A percentile compares a stretch with the other conserved stretches of the same genome.
Conservation (phyloP, 768 basidiomycete genomes). For the Tulasnella sp. region DNA sequence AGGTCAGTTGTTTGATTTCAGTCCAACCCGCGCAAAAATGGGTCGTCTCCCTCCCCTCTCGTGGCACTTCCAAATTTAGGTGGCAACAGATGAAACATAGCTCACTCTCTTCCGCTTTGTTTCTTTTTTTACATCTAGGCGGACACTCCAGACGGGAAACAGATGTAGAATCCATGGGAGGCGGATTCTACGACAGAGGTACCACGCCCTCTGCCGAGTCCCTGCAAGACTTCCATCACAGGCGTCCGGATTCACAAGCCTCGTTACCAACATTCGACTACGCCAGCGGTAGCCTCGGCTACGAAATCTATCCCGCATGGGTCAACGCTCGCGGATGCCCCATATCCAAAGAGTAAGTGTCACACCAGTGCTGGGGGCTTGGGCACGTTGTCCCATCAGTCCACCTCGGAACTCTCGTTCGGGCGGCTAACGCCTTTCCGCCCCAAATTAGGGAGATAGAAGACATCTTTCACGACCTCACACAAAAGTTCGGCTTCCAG, state of each 20-base stretch:
- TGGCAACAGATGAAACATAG: conserved; percentile 3
- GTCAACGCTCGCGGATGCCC: background rate
- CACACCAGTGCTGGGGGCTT: background rate
- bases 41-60: background rate
- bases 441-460: conserved; percentile 66
- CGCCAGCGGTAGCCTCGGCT: background rate
- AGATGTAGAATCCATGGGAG: conserved; percentile 18
- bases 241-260: conserved; percentile 13
- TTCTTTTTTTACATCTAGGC: background rate
- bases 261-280: conserved; percentile 24
- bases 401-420: background rate
- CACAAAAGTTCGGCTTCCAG: conserved; percentile 99
- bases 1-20: conserved; percentile 18
- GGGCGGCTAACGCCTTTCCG: conserved; percentile 8
- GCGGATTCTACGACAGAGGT: background rate
- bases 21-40: background rate
- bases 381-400: background rate
- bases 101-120: background rate
- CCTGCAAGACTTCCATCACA: background rate
- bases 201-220: conserved; percentile 19
- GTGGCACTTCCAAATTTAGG: background rate
- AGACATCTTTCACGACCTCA: conserved; percentile 93
- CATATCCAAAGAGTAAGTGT: conserved; percentile 19
- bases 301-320: conserved; percentile 17
- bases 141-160: conserved; percentile 3